Evolutionary conservation across 2,329 filamentous ascomycete species (phyloP).

Genomic region (Pyrenophora seminiperda): DNA sequence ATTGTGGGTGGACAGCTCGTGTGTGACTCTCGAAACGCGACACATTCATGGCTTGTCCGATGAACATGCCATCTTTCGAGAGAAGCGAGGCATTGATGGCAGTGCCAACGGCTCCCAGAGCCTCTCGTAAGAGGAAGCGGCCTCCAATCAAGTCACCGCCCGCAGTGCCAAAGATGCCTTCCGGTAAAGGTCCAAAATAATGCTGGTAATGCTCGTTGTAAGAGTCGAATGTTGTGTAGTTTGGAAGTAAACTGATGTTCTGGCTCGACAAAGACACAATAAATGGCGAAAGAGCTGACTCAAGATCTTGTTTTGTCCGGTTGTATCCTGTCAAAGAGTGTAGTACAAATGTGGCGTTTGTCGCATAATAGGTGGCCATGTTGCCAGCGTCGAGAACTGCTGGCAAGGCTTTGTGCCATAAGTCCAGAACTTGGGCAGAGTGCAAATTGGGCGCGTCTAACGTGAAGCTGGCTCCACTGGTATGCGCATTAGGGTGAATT

Average conservation of each 20-base stretch:
- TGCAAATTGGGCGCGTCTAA: slow-evolving; percentile 26
- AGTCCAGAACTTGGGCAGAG: slow-evolving; percentile 15
- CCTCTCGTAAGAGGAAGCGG: slow-evolving; percentile 24
- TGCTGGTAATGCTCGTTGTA: slow-evolving; percentile 32
- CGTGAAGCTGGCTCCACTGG: slow-evolving; percentile 31
- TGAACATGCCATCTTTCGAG: slow-evolving; percentile 22
- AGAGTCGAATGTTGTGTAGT: slow-evolving; percentile 26
- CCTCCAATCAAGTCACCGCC: slow-evolving; percentile 30
- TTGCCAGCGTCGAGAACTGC: slow-evolving; percentile 29
- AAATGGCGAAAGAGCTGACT: slow-evolving; percentile 32
- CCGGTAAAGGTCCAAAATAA: slow-evolving; percentile 37
- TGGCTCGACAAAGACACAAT: slow-evolving; percentile 22
- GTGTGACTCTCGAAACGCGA: slow-evolving; percentile 16
- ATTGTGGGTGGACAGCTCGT: slow-evolving; percentile 23
- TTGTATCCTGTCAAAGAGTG: slow-evolving; percentile 18
- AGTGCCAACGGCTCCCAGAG: slow-evolving; percentile 25
- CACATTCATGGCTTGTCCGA: slow-evolving; percentile 19
- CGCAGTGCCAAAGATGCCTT: slow-evolving; percentile 24
- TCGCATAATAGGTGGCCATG: slow-evolving; percentile 18
- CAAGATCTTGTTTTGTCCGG: no score
- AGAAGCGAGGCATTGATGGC: slow-evolving; percentile 19
- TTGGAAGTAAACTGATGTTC: slow-evolving; percentile 26
- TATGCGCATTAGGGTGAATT: slow-evolving; percentile 25
- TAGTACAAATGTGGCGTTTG: slow-evolving; percentile 11
- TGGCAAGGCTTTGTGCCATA: slow-evolving; percentile 23